These are phyloP conservation scores for Hypoxylon subgilvum DNA, from an alignment of 495 filamentous ascomycete genomes.

Conservation along the genomic window DNA sequence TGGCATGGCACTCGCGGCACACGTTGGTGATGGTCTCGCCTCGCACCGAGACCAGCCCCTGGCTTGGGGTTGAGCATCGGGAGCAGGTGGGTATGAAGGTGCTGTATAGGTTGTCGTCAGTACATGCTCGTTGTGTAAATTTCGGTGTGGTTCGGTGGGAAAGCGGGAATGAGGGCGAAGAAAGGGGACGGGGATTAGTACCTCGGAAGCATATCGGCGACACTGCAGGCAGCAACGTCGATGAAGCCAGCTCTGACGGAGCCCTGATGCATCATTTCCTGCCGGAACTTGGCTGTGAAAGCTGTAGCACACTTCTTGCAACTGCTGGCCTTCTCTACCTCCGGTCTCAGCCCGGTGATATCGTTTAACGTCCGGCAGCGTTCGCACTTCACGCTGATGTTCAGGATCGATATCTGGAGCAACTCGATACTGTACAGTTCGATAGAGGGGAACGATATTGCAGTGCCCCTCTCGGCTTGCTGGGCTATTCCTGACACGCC, in stretches of 20 bases:
- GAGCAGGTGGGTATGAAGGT: conserved; percentile 83
- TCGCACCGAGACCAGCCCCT: conserved; percentile 72
- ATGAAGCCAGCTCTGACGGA: conserved; percentile 82
- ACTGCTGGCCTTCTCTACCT: conserved; percentile 47
- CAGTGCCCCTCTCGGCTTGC: conserved; percentile 66
- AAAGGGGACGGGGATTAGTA: conserved; percentile 40
- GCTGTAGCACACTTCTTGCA: conserved; percentile 81
- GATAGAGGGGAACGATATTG: conserved; percentile 81
- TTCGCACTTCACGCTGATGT: conserved; percentile 78
- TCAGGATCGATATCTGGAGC: conserved; percentile 72
- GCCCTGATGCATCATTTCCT: conserved; percentile 76
- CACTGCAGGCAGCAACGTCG: conserved; percentile 77
- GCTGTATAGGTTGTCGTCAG: conserved; percentile 45
- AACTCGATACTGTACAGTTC: conserved; percentile 84
- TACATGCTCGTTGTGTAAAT: no score
- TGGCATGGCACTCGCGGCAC: conserved; percentile 81
- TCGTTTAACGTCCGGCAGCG: conserved; percentile 82
- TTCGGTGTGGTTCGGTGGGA: background rate
- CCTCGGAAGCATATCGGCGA: conserved; percentile 81
- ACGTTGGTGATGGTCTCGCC: conserved; percentile 78
- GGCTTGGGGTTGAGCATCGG: conserved; percentile 74
- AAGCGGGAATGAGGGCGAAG: conserved; percentile 3
- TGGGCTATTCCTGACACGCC: conserved; percentile 52
- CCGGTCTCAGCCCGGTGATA: conserved; percentile 65
- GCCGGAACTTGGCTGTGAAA: conserved; percentile 72